Base-by-base conservation (phyloP, 345 rosid genomes). In the Brassica carinata region DNA sequence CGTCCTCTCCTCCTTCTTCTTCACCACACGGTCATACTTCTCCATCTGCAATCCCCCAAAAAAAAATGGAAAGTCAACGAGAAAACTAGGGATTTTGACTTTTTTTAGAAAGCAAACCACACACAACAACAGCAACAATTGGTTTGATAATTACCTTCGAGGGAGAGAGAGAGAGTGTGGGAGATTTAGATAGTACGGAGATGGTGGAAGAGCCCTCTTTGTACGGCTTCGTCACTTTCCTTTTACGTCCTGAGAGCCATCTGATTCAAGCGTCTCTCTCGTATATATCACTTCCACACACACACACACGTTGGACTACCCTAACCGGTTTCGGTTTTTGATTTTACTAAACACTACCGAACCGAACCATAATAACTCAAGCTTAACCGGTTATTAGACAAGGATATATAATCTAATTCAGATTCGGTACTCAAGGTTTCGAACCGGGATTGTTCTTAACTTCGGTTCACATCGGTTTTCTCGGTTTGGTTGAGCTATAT, bases 1-100 rank as follows among this genome's bases (percentile, higher is more conserved):
- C 18, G 92, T 84, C 53, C 88, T 77, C 58, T 89, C 94, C 19
- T 83, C 84, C 71, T 85, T 90, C 7, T 89, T 89, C 85, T 89
- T 92, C 90, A 87, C 87, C 77, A 92, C 94, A 40, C 92, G 88
- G 73, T 90, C 89, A 83, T 92, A 92, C 81, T 86, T 87, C 75
- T 92, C 94, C 97, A 92, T 92, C 89, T 85, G 2, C 10, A 30
- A 33, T 38, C 34, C 72, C 48, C 73, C 68, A n/a, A 7, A 67
- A 19, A 19, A 19, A 62, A 64, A 26, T 17, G 17, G 55, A 34
- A 77, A 77, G 64, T 72, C 70, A 69, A 10, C 14, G 64, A 76
- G 30, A 55, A 31, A 70, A 5, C 64, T 82, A 62, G 67, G 82
- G 82, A 62, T 77, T 73, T 26, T 38, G 68, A 71, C 23, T 63